Percentiles rank a stretch among this genome's conserved stretches.
These are phyloP conservation scores for Starmera dryadoides DNA, from an alignment of 805 yeast genomes.

Conservation along the genomic window DNA sequence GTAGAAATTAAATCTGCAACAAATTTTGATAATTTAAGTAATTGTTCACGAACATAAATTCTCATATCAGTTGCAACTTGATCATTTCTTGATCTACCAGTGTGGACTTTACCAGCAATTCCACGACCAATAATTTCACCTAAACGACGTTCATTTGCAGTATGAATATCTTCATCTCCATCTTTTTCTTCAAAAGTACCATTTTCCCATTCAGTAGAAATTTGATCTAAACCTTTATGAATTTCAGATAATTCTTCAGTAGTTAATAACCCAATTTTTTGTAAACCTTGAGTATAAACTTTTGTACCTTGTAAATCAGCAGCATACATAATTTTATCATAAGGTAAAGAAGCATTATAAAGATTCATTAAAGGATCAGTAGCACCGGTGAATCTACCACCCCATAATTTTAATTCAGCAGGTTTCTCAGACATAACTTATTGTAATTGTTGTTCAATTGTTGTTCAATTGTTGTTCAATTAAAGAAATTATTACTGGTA, in stretches of 20 bases:
- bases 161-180: slow-evolving; percentile 97
- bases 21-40: slow-evolving; percentile 47
- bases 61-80: slow-evolving; percentile 99
- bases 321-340: slow-evolving; percentile 89
- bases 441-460: too few relatives aligned
- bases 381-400: slow-evolving; percentile 96
- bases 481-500: too few relatives aligned
- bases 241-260: slow-evolving; percentile 69
- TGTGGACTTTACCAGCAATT: slow-evolving; percentile 96
- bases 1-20: slow-evolving; percentile 59
- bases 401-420: slow-evolving; percentile 82
- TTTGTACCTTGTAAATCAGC: slow-evolving; percentile 93
- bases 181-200: slow-evolving; percentile 64
- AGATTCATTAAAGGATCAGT: slow-evolving; percentile 97
- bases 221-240: slow-evolving; percentile 70
- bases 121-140: slow-evolving; percentile 93
- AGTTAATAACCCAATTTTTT: slow-evolving; percentile 70
- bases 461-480: too few relatives aligned
- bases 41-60: slow-evolving; percentile 76
- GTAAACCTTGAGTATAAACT: slow-evolving; percentile 83
- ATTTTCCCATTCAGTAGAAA: slow-evolving; percentile 76
- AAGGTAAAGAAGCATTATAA: slow-evolving; percentile 94
- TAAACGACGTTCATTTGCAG: slow-evolving; percentile 95
- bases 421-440: slow-evolving; percentile 25
- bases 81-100: slow-evolving; percentile 98